Conservation (phyloP, 1,139 yeast species). For the Zygoascus hellenicus region DNA sequence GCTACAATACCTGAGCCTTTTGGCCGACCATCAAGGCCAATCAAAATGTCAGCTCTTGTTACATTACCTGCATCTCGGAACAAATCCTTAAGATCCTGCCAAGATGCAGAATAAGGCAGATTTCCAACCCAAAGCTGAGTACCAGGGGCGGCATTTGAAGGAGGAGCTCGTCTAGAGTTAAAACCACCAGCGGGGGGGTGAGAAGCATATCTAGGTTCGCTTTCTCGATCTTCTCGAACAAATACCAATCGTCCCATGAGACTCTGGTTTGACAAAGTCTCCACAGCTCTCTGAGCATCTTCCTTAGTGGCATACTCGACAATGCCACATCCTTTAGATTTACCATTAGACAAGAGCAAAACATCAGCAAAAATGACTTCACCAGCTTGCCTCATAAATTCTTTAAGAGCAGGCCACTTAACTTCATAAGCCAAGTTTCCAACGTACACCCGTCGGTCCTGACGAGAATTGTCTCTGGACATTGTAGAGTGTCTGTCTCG, state of each 20-base stretch:
- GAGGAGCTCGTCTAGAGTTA: slow-evolving; percentile 17
- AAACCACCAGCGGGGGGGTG: slow-evolving; percentile 19
- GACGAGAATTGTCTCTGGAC: slow-evolving; percentile 18
- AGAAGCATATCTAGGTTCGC: slow-evolving; percentile 25
- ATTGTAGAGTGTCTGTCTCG: slow-evolving; percentile 6
- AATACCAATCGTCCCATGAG: slow-evolving; percentile 78
- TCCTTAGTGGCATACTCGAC: slow-evolving; percentile 72
- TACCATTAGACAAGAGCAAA: slow-evolving; percentile 74
- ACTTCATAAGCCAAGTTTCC: slow-evolving; percentile 60
- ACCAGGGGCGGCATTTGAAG: slow-evolving; percentile 17
- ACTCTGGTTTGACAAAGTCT: slow-evolving; percentile 58
- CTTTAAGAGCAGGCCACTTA: slow-evolving; percentile 57
- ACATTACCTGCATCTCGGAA: slow-evolving; percentile 75
- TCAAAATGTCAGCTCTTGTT: slow-evolving; percentile 71
- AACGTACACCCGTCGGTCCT: slow-evolving; percentile 42
- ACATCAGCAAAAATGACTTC: slow-evolving; percentile 81
- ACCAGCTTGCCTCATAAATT: slow-evolving; percentile 62
- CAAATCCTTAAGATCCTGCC: slow-evolving; percentile 83
- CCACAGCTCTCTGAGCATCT: slow-evolving; percentile 72
- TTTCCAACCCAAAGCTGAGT: slow-evolving; percentile 77
- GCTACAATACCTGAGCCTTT: slow-evolving; percentile 88
- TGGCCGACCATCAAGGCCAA: slow-evolving; percentile 67
- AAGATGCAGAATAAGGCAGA: slow-evolving; percentile 69
- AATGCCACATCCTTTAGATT: slow-evolving; percentile 67
- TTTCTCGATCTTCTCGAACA: slow-evolving; percentile 60